These are phyloP conservation scores for Cornus suecica DNA, from an alignment of 148 eudicot species.

Conservation along the genomic window DNA sequence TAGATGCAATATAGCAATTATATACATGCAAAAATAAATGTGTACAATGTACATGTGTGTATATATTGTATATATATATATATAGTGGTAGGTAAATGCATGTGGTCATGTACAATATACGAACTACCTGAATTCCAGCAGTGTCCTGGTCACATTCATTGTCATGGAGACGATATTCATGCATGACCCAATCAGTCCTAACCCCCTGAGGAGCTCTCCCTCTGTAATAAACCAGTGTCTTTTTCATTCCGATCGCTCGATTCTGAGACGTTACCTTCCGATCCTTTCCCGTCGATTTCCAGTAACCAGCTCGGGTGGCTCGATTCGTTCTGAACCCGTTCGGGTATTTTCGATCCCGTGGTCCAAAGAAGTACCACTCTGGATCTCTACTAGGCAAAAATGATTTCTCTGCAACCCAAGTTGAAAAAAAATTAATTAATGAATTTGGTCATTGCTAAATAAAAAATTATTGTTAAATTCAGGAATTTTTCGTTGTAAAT, in stretches of 20 bases:
- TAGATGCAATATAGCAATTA: no score
- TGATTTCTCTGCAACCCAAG: slow-evolving; percentile 48
- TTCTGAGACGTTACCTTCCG: slow-evolving; percentile 50
- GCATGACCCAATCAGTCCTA: slow-evolving; percentile 51
- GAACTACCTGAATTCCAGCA: slow-evolving; percentile 58
- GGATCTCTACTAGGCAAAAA: slow-evolving; percentile 76
- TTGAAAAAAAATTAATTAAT: no score
- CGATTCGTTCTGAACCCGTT: slow-evolving; percentile 73
- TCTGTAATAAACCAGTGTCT: slow-evolving; percentile 44
- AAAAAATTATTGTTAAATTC: neutral
- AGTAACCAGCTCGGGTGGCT: slow-evolving; percentile 74
- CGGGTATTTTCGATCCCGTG: slow-evolving; percentile 72
- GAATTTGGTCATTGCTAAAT: neutral
- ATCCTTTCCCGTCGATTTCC: slow-evolving; percentile 82
- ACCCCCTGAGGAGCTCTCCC: slow-evolving; percentile 48
- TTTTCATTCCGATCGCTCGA: slow-evolving; percentile 50
- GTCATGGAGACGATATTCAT: slow-evolving; percentile 51
- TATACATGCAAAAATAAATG: no score
- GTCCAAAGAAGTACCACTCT: slow-evolving; percentile 82
- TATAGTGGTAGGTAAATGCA: neutral
- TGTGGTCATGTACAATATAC: neutral
- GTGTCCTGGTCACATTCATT: slow-evolving; percentile 41
- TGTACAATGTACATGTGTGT: neutral
- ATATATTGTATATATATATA: neutral
- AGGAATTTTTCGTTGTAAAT: no score